Percentiles rank a stretch among this genome's conserved stretches.
Evolutionary conservation across 2,329 filamentous ascomycete species (phyloP).

Genomic region (Colletotrichum tropicale): DNA sequence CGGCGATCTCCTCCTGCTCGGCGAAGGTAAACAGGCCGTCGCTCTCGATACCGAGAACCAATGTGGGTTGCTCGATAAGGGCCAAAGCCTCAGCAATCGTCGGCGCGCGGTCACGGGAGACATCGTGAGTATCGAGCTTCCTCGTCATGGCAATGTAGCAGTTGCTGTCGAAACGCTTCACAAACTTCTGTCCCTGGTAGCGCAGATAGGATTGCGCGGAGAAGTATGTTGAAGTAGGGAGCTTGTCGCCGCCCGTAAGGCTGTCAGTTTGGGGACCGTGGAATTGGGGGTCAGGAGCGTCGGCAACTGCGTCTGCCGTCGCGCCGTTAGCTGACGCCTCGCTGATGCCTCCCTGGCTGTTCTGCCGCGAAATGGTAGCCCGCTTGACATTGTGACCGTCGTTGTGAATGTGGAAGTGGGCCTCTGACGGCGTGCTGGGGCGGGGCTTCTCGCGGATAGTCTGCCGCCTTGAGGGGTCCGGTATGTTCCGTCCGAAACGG

Average conservation of each 20-base stretch:
- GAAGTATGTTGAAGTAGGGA: constrained; percentile 82
- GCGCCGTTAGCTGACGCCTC: constrained; percentile 20
- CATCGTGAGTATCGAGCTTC: constrained; percentile 96
- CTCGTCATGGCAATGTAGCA: constrained; percentile 99
- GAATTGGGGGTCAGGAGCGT: constrained; percentile 67
- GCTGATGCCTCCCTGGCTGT: constrained; percentile 32
- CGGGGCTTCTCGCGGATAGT: constrained; percentile 75
- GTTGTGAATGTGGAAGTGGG: constrained; percentile 83
- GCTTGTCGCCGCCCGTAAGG: constrained; percentile 54
- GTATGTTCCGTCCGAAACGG: constrained; percentile 90
- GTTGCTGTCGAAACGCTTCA: constrained; percentile 95
- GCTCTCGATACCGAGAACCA: constrained; percentile 93
- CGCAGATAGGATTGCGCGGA: constrained; percentile 97
- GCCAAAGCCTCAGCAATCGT: constrained; percentile 77
- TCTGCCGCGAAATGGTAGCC: constrained; percentile 51
- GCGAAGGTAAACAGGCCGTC: constrained; percentile 97
- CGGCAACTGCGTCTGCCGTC: constrained; percentile 32
- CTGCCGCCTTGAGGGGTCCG: constrained; percentile 82
- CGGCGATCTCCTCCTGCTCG: constrained; percentile 91
- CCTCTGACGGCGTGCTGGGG: constrained; percentile 67
- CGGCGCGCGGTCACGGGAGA: constrained; percentile 77
- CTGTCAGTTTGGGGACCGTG: constrained; percentile 61
- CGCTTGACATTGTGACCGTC: constrained; percentile 75
- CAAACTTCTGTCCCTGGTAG: constrained; percentile 96
- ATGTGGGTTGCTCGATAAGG: constrained; percentile 83